Evolutionary conservation across 2,329 filamentous ascomycete species (phyloP).

Genomic region (Leptographium radiaticola): DNA sequence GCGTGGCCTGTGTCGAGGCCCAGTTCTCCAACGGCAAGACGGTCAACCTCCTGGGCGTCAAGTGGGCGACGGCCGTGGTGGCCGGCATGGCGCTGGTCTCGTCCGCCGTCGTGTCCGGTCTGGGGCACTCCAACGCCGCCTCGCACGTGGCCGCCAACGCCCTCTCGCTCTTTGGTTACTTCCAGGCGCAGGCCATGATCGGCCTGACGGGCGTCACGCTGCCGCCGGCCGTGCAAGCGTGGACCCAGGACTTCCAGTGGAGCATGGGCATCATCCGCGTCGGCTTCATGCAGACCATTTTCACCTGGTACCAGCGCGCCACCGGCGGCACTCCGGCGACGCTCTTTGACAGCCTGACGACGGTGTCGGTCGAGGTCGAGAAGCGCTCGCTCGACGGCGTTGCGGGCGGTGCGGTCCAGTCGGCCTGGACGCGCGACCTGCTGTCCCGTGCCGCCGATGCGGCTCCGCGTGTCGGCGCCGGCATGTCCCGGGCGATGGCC

Average conservation of each 20-base stretch:
- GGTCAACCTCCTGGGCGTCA: slow-evolving; percentile 66
- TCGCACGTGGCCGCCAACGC: slow-evolving; percentile 78
- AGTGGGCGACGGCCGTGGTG: slow-evolving; percentile 69
- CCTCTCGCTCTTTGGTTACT: slow-evolving; percentile 72
- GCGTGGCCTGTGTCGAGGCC: slow-evolving; percentile 68
- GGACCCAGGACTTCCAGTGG: slow-evolving; percentile 90
- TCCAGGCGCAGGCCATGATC: slow-evolving; percentile 75
- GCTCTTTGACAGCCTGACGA: slow-evolving; percentile 54
- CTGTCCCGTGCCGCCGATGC: no score
- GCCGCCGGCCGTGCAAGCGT: slow-evolving; percentile 68
- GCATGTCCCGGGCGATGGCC: slow-evolving; percentile 27
- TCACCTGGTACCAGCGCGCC: slow-evolving; percentile 79
- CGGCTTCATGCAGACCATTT: slow-evolving; percentile 62
- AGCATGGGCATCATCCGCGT: slow-evolving; percentile 80
- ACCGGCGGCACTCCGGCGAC: slow-evolving; percentile 69
- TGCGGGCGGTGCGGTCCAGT: not conserved
- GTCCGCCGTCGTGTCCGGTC: slow-evolving; percentile 68
- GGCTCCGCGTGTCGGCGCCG: slow-evolving; percentile 10
- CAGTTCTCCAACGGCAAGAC: slow-evolving; percentile 73
- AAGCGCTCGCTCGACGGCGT: slow-evolving; percentile 28
- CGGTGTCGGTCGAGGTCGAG: slow-evolving; percentile 61
- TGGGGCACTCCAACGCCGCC: slow-evolving; percentile 77
- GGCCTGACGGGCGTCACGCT: slow-evolving; percentile 63
- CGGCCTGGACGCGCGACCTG: no score
- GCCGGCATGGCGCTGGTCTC: slow-evolving; percentile 59